Evolutionary conservation across 257 asterid genomes (phyloP).

Genomic region (Nicotiana obtusifolia): DNA sequence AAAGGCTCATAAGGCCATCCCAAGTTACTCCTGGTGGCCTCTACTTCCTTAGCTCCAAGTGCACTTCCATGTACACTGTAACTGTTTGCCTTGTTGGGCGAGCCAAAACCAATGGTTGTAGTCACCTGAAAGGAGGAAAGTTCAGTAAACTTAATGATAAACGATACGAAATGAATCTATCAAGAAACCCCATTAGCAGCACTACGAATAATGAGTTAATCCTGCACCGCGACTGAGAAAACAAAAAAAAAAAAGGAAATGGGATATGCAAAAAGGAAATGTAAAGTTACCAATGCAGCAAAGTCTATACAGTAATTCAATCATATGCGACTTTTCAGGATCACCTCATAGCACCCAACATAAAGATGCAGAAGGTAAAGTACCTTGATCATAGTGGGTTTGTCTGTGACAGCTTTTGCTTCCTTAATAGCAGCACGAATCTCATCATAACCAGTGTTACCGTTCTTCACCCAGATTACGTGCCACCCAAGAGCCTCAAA

Average conservation of each 20-base stretch:
- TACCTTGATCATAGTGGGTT: constrained; percentile 81
- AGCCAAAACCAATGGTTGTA: constrained; percentile 75
- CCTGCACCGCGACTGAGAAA: neutral
- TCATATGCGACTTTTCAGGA: constrained; percentile 8
- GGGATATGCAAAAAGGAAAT: neutral
- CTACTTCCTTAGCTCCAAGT: constrained; percentile 90
- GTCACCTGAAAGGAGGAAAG: constrained; percentile 42
- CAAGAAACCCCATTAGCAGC: neutral
- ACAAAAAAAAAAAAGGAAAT: neutral
- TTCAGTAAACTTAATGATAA: constrained; percentile 7
- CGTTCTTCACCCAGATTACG: constrained; percentile 85
- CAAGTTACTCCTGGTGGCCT: constrained; percentile 90
- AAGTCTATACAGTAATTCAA: constrained; percentile 6
- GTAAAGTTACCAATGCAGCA: neutral
- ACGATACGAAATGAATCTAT: neutral
- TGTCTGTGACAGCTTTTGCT: constrained; percentile 79
- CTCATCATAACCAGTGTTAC: constrained; percentile 79
- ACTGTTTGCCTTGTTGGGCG: constrained; percentile 77
- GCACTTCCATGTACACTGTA: constrained; percentile 87
- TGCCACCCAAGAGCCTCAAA: constrained; percentile 89
- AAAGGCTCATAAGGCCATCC: constrained; percentile 89
- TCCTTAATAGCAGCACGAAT: constrained; percentile 85
- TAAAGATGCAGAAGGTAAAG: neutral
- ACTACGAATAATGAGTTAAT: neutral
- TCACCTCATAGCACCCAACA: neutral